Evolutionary conservation across 2,329 filamentous ascomycete species (phyloP).

Genomic region (Fusarium multiceps): DNA sequence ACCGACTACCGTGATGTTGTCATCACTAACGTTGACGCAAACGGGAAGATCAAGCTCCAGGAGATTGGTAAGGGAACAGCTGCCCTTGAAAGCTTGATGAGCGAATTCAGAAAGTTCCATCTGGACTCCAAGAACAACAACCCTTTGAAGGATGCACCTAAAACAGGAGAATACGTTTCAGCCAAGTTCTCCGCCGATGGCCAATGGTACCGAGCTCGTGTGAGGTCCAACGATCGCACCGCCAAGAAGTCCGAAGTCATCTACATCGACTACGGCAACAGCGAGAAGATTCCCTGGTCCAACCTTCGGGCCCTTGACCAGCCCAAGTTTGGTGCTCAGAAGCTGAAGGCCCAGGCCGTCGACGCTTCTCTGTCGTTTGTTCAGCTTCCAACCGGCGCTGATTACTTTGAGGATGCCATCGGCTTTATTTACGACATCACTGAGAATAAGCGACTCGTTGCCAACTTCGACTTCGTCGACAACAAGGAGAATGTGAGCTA

Average conservation of each 20-base stretch:
- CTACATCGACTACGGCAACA: conserved; percentile 97
- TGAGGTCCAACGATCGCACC: conserved; percentile 92
- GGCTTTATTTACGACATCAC: conserved; percentile 80
- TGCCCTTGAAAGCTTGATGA: conserved; percentile 88
- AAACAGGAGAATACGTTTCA: conserved; percentile 90
- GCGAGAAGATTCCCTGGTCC: conserved; percentile 87
- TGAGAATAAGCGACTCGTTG: conserved; percentile 81
- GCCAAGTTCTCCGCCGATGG: conserved; percentile 90
- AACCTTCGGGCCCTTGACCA: conserved; percentile 83
- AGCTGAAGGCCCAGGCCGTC: conserved; percentile 85
- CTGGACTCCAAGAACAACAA: conserved; percentile 83
- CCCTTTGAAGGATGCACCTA: conserved; percentile 79
- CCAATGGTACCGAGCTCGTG: conserved; percentile 93
- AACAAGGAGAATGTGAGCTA: conserved; percentile 82
- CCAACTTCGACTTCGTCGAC: conserved; percentile 88
- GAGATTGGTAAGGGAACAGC: conserved; percentile 88
- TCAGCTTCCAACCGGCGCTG: conserved; percentile 82
- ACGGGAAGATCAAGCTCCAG: conserved; percentile 88
- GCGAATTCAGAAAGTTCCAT: conserved; percentile 90
- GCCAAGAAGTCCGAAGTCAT: conserved; percentile 89
- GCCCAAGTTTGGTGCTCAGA: conserved; percentile 80
- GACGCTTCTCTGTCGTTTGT: conserved; percentile 90
- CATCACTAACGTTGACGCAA: conserved; percentile 88
- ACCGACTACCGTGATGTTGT: conserved; percentile 92
- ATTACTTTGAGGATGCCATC: conserved; percentile 87